Conservation (phyloP, 106 monocot genomes). For the Agapanthus africanus region DNA sequence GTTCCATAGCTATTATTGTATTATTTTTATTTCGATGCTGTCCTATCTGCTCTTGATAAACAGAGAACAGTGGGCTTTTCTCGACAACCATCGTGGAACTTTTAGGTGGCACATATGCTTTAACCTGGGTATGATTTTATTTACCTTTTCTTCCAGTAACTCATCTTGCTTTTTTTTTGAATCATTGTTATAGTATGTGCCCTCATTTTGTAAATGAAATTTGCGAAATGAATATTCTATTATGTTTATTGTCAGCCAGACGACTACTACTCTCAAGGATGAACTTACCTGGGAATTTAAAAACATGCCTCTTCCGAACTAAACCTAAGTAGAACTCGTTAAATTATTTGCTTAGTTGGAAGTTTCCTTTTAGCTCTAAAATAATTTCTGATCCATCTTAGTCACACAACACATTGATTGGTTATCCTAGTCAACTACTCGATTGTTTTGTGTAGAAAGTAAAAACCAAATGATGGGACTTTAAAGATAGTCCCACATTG, state of each 20-base stretch:
- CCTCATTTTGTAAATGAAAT: neutral
- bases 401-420: too few species aligned
- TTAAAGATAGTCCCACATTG: too few species aligned
- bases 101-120: conserved; percentile 99
- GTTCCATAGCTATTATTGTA: conserved; percentile 4
- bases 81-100: conserved; percentile 76
- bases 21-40: conserved; percentile 1
- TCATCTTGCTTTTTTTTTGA: neutral
- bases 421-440: too few species aligned
- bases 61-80: conserved; percentile 55
- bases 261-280: too few species aligned
- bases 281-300: too few species aligned
- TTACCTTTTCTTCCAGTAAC: neutral
- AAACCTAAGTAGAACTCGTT: too few species aligned
- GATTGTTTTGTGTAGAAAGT: too few species aligned
- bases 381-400: too few species aligned
- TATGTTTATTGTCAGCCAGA: neutral
- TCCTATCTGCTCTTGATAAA: conserved; percentile 11
- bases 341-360: too few species aligned
- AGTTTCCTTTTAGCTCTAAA: too few species aligned
- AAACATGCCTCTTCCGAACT: too few species aligned
- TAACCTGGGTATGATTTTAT: conserved; percentile 60
- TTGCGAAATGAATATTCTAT: neutral
- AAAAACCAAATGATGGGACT: too few species aligned
- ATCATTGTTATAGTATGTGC: neutral